Base-by-base conservation (phyloP, 306 rosid species). In the Gynostemma pentaphyllum region DNA sequence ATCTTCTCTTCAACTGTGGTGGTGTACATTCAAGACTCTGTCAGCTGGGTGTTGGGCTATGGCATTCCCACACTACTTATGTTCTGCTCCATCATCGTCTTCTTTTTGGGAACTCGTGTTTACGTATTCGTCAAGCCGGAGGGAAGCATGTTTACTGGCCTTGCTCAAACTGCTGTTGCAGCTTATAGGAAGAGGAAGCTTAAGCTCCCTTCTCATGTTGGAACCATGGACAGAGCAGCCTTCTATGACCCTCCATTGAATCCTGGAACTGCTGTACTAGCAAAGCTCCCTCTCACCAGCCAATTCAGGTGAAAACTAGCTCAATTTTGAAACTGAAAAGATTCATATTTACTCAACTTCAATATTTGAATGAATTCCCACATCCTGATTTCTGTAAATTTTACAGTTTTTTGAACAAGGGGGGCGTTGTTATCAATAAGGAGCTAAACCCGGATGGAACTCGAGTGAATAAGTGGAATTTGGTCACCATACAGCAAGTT, bases 11-110 rank as follows among this genome's bases (percentile, higher is more conserved):
- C 63, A 41, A 82, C 95, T 0, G 27, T 85, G 0, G 72, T 91
- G 45, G 78, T 91, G 5, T 91, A 87, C 50, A 30, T 91, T 2
- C 98, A 91, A 74, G 95, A 83, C 28, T 59, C 82, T 4, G 41
- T 91, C 2, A 91, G 95, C 48, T 91, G 98, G 98, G 81, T 66
- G n/a, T 28, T 87, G 4, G 98, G 96, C 0, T 90, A 85, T 67
- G 97, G 73, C 4, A 67, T 87, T 10, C 97, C 90, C 0, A 79
- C 90, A 0, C 0, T 57, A 1, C 80, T 82, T 34, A 85, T 85
- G 90, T 45, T 68, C 9, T 73, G 61, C 23, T 75, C 94, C 16
- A 80, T 90, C 12, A 42, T 75, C 30, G 37, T 80, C 22, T 87
- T 87, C 78, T 71, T 85, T 13, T 5, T 65, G 15, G 97, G 95